Conservation (phyloP, 1,284 basidiomycete genomes). For the Pterulicium gracile region DNA sequence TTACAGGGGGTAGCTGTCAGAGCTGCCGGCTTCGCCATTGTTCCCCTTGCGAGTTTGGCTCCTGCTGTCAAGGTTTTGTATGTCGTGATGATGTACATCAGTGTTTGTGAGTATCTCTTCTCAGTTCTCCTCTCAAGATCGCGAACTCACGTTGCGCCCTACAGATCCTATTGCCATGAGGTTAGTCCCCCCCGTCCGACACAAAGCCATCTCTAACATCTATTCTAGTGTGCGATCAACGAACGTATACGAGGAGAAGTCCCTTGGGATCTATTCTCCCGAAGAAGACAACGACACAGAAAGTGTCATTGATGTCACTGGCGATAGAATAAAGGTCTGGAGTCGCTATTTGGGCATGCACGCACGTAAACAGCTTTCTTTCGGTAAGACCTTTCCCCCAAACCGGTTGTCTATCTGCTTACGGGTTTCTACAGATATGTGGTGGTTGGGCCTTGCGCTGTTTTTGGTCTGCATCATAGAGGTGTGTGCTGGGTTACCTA, state of each 20-base stretch:
- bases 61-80: constrained; percentile 87
- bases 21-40: constrained; percentile 79
- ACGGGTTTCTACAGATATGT: constrained; percentile 53
- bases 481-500: too few species aligned
- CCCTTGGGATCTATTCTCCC: constrained; percentile 63
- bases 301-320: constrained; percentile 31
- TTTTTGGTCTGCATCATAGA: constrained; percentile 85
- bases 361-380: constrained; percentile 80
- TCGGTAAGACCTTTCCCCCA: constrained; percentile 37
- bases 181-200: constrained; percentile 19
- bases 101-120: constrained; percentile 43
- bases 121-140: not conserved
- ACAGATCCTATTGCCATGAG: constrained; percentile 66
- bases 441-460: constrained; percentile 76
- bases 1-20: constrained; percentile 76
- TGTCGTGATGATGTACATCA: constrained; percentile 84
- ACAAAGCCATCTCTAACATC: constrained; percentile 4
- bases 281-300: constrained; percentile 40
- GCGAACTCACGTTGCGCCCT: constrained; percentile 6
- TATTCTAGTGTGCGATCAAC: constrained; percentile 78
- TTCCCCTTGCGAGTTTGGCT: constrained; percentile 61
- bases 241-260: constrained; percentile 93
- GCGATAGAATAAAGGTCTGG: constrained; percentile 54
- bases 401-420: not conserved
- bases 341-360: constrained; percentile 71